Conservation (phyloP, 163 green algal species). For the Volvox carteri region DNA sequence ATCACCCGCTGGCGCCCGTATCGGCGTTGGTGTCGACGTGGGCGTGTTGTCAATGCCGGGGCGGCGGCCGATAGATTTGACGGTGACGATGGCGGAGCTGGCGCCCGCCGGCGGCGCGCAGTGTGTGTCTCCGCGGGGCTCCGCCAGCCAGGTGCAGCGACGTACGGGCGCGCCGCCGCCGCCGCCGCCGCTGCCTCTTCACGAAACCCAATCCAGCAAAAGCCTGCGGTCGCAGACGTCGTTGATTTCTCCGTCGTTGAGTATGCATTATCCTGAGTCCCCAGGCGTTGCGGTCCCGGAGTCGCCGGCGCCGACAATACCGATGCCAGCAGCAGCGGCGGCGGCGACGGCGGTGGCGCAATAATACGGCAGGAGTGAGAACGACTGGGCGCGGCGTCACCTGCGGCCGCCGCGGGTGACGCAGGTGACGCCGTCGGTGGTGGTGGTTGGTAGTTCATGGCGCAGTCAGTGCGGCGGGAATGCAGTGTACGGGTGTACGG, state of each 20-base stretch:
- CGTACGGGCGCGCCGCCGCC: background rate
- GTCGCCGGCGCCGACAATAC: no score
- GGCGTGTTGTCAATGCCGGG: constrained; percentile 6
- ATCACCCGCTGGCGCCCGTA: no score
- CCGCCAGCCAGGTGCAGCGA: background rate
- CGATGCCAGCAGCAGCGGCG: no score
- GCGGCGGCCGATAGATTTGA: background rate
- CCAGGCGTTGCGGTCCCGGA: background rate
- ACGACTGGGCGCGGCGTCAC: background rate
- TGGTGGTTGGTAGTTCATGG: no score
- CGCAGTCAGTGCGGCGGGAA: no score
- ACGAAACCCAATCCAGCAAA: background rate
- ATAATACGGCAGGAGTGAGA: background rate
- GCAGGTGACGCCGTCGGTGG: no score
- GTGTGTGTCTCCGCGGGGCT: background rate
- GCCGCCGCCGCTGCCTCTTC: background rate
- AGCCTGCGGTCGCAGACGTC: background rate
- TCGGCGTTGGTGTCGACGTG: no score
- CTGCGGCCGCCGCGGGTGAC: no score
- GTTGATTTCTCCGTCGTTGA: background rate
- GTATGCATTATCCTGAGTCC: background rate
- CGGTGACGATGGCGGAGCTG: background rate
- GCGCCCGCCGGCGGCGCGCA: background rate
- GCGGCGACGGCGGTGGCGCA: background rate
- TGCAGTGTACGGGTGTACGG: no score